These are phyloP conservation scores for Puccinellia tenuiflora DNA, from an alignment of 176 grass and related monocot species.

Conservation along the genomic window DNA sequence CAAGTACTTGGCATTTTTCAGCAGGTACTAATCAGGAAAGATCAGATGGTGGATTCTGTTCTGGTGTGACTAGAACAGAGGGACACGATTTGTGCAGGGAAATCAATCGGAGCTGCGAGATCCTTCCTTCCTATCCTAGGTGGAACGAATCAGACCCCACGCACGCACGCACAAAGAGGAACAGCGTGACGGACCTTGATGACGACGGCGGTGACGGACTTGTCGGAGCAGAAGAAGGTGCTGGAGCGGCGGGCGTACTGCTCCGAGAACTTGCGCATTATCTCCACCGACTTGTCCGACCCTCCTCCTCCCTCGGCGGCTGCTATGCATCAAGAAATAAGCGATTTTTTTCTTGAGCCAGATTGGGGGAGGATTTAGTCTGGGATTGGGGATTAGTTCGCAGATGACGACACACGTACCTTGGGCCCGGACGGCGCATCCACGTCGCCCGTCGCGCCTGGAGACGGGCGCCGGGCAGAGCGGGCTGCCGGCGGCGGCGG, in stretches of 20 bases:
- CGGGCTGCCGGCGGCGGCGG: constrained; percentile 4
- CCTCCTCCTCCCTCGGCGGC: background rate
- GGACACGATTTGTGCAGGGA: background rate
- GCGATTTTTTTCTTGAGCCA: background rate
- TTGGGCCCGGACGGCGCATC: constrained; percentile 34
- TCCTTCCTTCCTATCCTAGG: no score
- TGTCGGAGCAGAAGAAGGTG: constrained; percentile 87
- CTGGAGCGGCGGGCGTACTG: constrained; percentile 82
- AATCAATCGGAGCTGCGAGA: background rate
- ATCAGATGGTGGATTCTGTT: background rate
- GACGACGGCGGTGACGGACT: constrained; percentile 89
- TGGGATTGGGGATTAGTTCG: no score
- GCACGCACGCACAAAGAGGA: no score
- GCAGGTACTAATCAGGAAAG: background rate
- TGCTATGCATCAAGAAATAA: background rate
- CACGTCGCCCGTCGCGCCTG: background rate
- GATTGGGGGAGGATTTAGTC: no score
- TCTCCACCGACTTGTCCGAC: constrained; percentile 74
- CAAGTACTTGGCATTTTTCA: background rate
- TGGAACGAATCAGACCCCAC: no score
- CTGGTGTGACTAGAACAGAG: background rate
- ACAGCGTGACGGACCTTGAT: constrained; percentile 45
- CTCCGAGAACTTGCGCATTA: constrained; percentile 99
- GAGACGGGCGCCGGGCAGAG: background rate
- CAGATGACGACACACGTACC: no score